Percentiles rank a stretch among this genome's conserved stretches.
Conservation (phyloP, 305 asterid species). For the Andrographis paniculata region DNA sequence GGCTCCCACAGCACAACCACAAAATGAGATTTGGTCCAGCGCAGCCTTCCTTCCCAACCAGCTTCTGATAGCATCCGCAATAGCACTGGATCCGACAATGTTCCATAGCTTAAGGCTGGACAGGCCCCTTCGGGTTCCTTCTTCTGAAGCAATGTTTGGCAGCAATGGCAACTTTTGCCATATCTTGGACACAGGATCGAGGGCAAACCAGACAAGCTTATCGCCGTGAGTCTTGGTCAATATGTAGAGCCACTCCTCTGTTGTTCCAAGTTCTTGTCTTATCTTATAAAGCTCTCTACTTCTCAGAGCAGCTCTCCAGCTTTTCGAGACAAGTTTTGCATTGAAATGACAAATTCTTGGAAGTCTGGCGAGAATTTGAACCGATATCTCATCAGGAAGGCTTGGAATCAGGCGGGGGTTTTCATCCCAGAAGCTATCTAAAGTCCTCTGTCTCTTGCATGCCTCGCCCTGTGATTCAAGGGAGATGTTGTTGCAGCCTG, state of each 20-base stretch:
- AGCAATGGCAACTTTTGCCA: not conserved
- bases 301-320: not conserved
- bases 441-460: conserved; percentile 1
- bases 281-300: not conserved
- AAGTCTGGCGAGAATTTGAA: not conserved
- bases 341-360: not conserved
- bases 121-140: not conserved
- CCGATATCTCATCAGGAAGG: not conserved
- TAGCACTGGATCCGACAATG: not conserved
- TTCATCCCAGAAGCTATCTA: not conserved
- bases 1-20: conserved; percentile 1
- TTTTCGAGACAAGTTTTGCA: not conserved
- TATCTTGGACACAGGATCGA: not conserved
- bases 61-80: not conserved
- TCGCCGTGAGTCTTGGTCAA: not conserved
- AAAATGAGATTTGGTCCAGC: not conserved
- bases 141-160: not conserved
- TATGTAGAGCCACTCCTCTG: not conserved
- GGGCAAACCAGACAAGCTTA: not conserved
- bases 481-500: not conserved
- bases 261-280: not conserved
- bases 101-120: not conserved
- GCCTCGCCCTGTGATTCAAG: not conserved
- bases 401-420: not conserved
- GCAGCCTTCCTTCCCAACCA: not conserved